phyloP scores from a whole-genome alignment of 495 filamentous ascomycete genomes.

The Xylaria curta region DNA sequence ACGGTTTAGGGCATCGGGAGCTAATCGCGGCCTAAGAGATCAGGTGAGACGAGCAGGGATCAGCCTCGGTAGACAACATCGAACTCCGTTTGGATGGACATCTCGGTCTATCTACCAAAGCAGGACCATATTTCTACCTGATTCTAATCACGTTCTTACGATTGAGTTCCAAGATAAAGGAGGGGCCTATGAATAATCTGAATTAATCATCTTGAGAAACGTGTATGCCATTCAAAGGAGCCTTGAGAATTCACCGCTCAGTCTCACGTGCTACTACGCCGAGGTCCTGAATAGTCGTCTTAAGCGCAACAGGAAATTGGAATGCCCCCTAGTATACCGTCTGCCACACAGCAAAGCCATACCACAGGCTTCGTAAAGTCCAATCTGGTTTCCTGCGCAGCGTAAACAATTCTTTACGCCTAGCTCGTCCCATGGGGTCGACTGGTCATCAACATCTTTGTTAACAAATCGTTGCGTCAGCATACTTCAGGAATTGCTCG shows the following conservation, averaged over 20 bases:
- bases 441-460: not conserved
- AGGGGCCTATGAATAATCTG: conserved; percentile 1
- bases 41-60: conserved; percentile 19
- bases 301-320: not conserved
- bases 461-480: not conserved
- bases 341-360: not conserved
- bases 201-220: not conserved
- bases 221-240: not conserved
- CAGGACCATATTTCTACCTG: not conserved
- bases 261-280: not conserved
- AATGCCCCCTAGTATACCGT: not conserved
- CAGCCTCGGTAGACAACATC: not conserved
- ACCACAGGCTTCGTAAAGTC: too few species aligned
- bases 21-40: conserved; percentile 22
- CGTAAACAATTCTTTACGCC: not conserved
- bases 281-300: not conserved
- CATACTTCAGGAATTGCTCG: not conserved
- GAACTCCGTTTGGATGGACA: not conserved
- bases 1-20: conserved; percentile 2
- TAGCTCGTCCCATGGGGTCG: not conserved
- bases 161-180: not conserved
- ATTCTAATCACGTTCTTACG: not conserved
- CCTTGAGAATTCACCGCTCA: not conserved
- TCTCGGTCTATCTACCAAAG: not conserved
- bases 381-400: not conserved